Evolutionary conservation across 306 rosid species (phyloP), one percentile per base, ranked within the genome.

Genomic region (Alnus glutinosa): DNA sequence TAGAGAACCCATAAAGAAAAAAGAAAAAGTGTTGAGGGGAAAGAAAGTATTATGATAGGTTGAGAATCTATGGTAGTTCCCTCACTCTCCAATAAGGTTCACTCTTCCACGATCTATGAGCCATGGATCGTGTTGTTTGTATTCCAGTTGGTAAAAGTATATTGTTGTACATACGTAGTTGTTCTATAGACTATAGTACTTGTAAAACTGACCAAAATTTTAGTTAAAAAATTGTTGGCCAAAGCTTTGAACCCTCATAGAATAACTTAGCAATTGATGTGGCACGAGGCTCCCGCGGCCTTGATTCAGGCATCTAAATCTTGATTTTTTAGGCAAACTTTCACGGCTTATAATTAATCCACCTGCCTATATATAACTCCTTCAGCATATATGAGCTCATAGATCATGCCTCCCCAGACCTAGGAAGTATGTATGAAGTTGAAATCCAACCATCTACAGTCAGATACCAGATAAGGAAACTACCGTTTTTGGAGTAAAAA

Each of bases 1-100:
- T 23, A 23, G 46, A 55, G 19, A 51, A 77, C 42, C 55, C 37
- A 59, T 62, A 58, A 76, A 50, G 77, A 67, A 83, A 83, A 55
- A 54, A 78, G 14, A 62, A 62, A 3, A 30, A 13, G 9, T 32
- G 18, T 13, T 1, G 32, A 67, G 39, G 15, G 32, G 49, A 64
- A 81, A 70, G 57, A 51, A 44, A 12, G 16, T 75, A 73, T 66
- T 36, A 44, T 46, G 66, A 55, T 70, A 48, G n/a, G 70, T 6
- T 55, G 37, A 55, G 78, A 54, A 77, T 77, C 71, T 37, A 55
- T 67, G 58, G 55, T 63, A 66, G 11, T 23, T 23, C 71, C 58
- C 30, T 18, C 18, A 54, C 10, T n/a, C 28, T 23, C 28, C 28
- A 23, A 23, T 23, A 23, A 23, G 28, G 28, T 23, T 23, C 28